Evolutionary conservation across 2,329 filamentous ascomycete genomes (phyloP).

Genomic region (Zasmidium citrigriseum): DNA sequence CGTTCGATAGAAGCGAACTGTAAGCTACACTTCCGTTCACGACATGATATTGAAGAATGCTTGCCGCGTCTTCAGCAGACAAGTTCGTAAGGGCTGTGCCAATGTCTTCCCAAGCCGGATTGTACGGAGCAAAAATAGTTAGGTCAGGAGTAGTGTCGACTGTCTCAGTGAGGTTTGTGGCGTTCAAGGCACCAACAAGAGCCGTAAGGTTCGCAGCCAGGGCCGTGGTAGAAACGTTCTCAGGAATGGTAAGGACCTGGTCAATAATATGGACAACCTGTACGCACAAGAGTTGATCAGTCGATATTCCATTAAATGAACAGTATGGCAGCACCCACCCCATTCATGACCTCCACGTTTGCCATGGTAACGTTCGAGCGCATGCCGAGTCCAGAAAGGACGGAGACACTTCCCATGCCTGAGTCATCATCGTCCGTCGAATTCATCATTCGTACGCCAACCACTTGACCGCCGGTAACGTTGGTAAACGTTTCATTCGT

Average conservation of each 20-base stretch:
- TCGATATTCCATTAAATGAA: too few relatives aligned
- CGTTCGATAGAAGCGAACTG: slow-evolving; percentile 45
- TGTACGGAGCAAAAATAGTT: slow-evolving; percentile 66
- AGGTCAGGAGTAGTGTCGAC: slow-evolving; percentile 50
- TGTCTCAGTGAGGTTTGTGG: slow-evolving; percentile 41
- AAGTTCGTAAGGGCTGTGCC: slow-evolving; percentile 54
- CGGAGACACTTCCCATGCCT: slow-evolving; percentile 48
- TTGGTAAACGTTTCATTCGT: slow-evolving; percentile 56
- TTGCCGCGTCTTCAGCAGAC: slow-evolving; percentile 48
- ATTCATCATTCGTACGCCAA: slow-evolving; percentile 7
- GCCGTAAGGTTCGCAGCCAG: slow-evolving; percentile 37
- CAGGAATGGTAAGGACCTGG: slow-evolving; percentile 44
- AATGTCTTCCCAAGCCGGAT: slow-evolving; percentile 60
- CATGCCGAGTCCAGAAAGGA: slow-evolving; percentile 55
- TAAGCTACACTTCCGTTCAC: slow-evolving; percentile 59
- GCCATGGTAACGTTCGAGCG: slow-evolving; percentile 52
- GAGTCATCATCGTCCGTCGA: slow-evolving; percentile 30
- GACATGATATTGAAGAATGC: slow-evolving; percentile 66
- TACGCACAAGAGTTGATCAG: too few relatives aligned
- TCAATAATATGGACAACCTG: slow-evolving; percentile 52
- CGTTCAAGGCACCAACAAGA: slow-evolving; percentile 44
- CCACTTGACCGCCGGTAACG: slow-evolving; percentile 61
- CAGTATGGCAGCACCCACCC: too few relatives aligned
- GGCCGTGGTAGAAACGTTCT: slow-evolving; percentile 23
- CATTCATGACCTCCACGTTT: slow-evolving; percentile 30